phyloP scores from a whole-genome alignment of 2,329 filamentous ascomycete species.

The Microsporum ferrugineum region DNA sequence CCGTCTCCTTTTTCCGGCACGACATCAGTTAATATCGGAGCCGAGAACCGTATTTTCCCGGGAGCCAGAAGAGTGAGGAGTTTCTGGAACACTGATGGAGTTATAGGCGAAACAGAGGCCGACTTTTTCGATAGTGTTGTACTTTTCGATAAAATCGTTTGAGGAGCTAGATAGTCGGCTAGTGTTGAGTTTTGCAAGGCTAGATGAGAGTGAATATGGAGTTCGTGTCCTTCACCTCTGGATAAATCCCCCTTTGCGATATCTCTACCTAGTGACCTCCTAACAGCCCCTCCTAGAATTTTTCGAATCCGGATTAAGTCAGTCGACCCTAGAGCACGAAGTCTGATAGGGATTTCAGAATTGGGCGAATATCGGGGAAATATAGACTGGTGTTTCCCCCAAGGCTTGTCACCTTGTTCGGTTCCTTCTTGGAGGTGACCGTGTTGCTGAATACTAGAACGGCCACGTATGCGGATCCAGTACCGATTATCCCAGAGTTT shows the following conservation, averaged over 20 bases:
- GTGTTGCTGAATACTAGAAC: neutral
- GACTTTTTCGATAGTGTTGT: neutral
- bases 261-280: neutral
- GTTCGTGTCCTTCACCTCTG: neutral
- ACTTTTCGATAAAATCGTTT: neutral
- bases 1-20: neutral
- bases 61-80: conserved; percentile 24
- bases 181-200: neutral
- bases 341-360: conserved; percentile 20
- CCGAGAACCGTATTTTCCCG: conserved; percentile 30
- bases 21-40: conserved; percentile 25
- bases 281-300: neutral
- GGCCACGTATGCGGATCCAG: conserved; percentile 40
- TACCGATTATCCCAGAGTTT: conserved; percentile 46
- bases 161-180: neutral
- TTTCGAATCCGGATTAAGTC: neutral
- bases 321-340: conserved; percentile 12
- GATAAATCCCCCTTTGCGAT: neutral
- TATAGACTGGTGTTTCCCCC: neutral
- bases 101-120: neutral
- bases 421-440: neutral
- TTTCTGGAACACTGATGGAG: conserved; percentile 10
- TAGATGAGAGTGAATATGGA: neutral
- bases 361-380: conserved; percentile 10
- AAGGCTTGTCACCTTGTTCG: neutral